Conservation (phyloP, 768 basidiomycete species). For the Tricholomella constricta region DNA sequence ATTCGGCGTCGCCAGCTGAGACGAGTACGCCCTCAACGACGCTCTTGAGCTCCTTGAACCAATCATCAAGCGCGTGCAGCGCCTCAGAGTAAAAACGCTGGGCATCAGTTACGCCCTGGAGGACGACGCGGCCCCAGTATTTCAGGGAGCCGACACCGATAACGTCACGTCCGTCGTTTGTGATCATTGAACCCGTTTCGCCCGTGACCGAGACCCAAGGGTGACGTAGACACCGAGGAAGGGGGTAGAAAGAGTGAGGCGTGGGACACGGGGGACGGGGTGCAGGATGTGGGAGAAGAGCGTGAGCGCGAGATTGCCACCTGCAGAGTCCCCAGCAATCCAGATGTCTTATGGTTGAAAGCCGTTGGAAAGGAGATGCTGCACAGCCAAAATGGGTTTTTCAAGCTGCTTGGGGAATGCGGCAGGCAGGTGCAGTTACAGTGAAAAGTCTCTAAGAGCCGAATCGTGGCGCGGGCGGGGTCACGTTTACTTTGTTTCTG, state of each 20-base stretch:
- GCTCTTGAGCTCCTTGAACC: conserved; percentile 33
- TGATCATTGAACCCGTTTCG: conserved; percentile 12
- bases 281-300: conserved; percentile 32
- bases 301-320: conserved; percentile 30
- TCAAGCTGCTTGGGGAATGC: conserved; percentile 30
- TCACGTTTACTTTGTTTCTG: too few species aligned
- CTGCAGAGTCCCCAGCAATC: conserved; percentile 36
- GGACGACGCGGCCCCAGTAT: conserved; percentile 16
- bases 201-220: conserved; percentile 28
- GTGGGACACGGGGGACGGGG: conserved; percentile 22
- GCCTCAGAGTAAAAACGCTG: conserved; percentile 33
- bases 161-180: conserved; percentile 21
- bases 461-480: too few species aligned
- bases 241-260: conserved; percentile 17
- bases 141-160: conserved; percentile 11
- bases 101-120: conserved; percentile 20
- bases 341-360: conserved; percentile 28
- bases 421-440: conserved; percentile 28
- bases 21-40: conserved; percentile 36
- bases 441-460: too few species aligned
- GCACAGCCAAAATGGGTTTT: conserved; percentile 25
- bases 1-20: conserved; percentile 37
- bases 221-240: conserved; percentile 26
- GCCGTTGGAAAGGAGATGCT: conserved; percentile 30
- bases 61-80: conserved; percentile 28